A percentile compares a stretch with the other conserved stretches of the same genome.
phyloP scores from a whole-genome alignment of 805 yeast species.

The Saccharomycodes ludwigii region DNA sequence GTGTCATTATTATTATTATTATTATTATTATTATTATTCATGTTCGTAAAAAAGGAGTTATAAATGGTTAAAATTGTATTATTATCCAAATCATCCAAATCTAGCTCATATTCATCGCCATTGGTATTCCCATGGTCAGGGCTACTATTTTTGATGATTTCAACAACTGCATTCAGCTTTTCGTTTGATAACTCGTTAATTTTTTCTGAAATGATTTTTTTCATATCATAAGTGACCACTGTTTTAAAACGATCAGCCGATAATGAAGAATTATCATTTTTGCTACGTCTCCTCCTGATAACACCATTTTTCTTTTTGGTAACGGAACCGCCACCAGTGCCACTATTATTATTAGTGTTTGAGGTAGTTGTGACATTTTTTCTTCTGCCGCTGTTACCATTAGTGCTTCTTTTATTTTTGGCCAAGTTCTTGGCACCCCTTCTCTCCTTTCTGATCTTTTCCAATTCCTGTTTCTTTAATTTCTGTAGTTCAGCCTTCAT shows the following conservation, averaged over 20 bases:
- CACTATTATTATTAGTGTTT: slow-evolving; percentile 6
- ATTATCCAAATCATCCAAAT: slow-evolving; percentile 85
- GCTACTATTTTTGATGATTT: slow-evolving; percentile 71
- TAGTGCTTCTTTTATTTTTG: slow-evolving; percentile 24
- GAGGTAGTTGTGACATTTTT: slow-evolving; percentile 6
- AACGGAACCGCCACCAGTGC: slow-evolving; percentile 13
- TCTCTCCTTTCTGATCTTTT: slow-evolving; percentile 53
- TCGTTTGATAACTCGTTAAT: slow-evolving; percentile 68
- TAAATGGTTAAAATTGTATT: slow-evolving; percentile 72
- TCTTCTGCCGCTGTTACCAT: slow-evolving; percentile 8
- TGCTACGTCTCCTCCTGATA: slow-evolving; percentile 21
- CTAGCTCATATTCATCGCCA: slow-evolving; percentile 92
- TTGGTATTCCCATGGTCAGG: slow-evolving; percentile 38
- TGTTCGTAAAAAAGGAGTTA: slow-evolving; percentile 59
- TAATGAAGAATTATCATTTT: slow-evolving; percentile 10
- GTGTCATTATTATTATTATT: slow-evolving; percentile 12
- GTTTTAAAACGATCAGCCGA: slow-evolving; percentile 14
- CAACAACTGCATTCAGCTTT: slow-evolving; percentile 70
- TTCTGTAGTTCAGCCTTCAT: slow-evolving; percentile 78
- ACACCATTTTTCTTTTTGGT: slow-evolving; percentile 19
- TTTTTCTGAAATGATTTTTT: slow-evolving; percentile 80
- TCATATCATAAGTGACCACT: slow-evolving; percentile 88
- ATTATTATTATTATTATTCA: slow-evolving; percentile 13
- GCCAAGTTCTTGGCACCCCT: slow-evolving; percentile 25
- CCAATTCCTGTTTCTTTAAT: slow-evolving; percentile 68